Conservation (phyloP, 164 flowering plant species). For the Sedum album region DNA sequence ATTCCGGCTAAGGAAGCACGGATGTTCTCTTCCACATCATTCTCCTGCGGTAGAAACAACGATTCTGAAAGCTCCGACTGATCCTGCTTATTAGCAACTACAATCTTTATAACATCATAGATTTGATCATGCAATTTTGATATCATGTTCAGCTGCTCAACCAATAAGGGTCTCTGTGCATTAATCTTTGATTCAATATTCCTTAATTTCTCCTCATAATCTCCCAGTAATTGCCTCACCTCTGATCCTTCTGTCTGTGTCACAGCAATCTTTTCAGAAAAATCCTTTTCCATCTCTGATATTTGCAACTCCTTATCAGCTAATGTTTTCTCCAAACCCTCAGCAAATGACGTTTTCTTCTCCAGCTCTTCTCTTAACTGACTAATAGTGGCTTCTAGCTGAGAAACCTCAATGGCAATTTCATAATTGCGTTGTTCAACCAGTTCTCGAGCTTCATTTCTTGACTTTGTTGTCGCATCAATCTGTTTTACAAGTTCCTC, state of each 20-base stretch:
- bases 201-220: constrained; percentile 40
- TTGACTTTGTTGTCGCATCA: constrained; percentile 45
- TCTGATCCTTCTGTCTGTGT: constrained; percentile 36
- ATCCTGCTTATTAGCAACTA: constrained; percentile 43
- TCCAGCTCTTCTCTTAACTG: constrained; percentile 60
- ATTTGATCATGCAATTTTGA: constrained; percentile 59
- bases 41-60: constrained; percentile 70
- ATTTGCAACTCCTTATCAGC: constrained; percentile 45
- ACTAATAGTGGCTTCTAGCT: constrained; percentile 78
- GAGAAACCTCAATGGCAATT: constrained; percentile 93
- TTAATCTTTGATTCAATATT: constrained; percentile 52
- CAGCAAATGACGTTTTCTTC: constrained; percentile 34
- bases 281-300: constrained; percentile 41
- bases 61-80: constrained; percentile 65
- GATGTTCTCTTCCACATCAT: constrained; percentile 70
- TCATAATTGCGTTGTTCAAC: constrained; percentile 89
- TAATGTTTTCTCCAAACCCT: constrained; percentile 38
- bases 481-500: constrained; percentile 76
- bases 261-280: constrained; percentile 28
- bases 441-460: constrained; percentile 71
- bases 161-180: constrained; percentile 47
- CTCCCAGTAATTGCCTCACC: constrained; percentile 37
- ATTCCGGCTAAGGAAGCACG: constrained; percentile 71
- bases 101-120: constrained; percentile 44
- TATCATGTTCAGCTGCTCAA: constrained; percentile 62